Evolutionary conservation across 345 rosid species (phyloP), one percentile per base, ranked within the genome.

Genomic region (Ailanthus altissimus): DNA sequence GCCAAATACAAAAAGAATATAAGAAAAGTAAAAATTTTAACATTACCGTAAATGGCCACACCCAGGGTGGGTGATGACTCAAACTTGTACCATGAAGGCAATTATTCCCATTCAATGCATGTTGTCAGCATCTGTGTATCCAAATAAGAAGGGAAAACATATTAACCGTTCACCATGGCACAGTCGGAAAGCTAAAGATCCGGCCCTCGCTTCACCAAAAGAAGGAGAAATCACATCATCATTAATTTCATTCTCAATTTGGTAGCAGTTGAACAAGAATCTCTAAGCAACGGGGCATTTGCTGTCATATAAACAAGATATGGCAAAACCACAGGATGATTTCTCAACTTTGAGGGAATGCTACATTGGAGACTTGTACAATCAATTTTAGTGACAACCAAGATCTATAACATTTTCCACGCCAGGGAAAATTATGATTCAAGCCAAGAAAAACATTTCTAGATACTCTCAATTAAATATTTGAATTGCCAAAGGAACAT

Each of bases 401-500:
- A 8, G 51, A 57, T 32, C 56, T 50, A 2, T 50, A 21, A 8
- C 21, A 51, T 42, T 75, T 42, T 38, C 72, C 46, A 16, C 26
- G 53, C 16, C 6, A 21, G 45, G 70, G 72, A 5, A 51, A 20
- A 40, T 14, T 75, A 25, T 25, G 42, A 53, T 75, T 25, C 53
- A 42, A 65, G 51, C 63, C 43, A 0, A 54, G 36, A 64, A 32
- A 42, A 65, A 64, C 43, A 65, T 10, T 49, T 64, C 40, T 49
- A 18, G 23, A 46, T 54, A 59, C 74, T 67, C 79, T 76, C 67
- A 28, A 58, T 45, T 46, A 66, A 28, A 57, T 58, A 68, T 68
- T 57, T 67, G 73, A 76, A 28, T 59, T 76, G 79, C 67, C 57
- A 23, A 65, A 40, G 14, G 20, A 60, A 53, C 57, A 11, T 13